Percentiles rank a stretch among this genome's conserved stretches.
phyloP scores from a whole-genome alignment of 306 rosid genomes.

The Prunus dulcis region DNA sequence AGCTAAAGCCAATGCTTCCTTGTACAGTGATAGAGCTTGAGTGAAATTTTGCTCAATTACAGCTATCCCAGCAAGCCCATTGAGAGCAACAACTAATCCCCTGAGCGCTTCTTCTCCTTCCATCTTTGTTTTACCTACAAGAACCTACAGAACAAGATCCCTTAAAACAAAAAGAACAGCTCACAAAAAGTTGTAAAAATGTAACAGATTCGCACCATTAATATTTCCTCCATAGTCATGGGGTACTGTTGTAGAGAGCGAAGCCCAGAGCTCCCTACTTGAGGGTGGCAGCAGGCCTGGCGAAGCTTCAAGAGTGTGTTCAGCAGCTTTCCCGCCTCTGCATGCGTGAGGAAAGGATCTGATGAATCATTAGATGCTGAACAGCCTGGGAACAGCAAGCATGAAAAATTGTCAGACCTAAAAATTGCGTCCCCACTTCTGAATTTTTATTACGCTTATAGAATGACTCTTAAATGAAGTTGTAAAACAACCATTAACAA shows the following conservation, averaged over 20 bases:
- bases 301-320: conserved; percentile 91
- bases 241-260: conserved; percentile 93
- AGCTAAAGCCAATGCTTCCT: conserved; percentile 71
- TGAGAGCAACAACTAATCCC: conserved; percentile 73
- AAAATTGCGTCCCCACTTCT: conserved; percentile 22
- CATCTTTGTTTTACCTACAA: conserved; percentile 81
- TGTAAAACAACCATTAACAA: conserved; percentile 29
- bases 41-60: conserved; percentile 54
- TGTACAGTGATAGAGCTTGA: conserved; percentile 72
- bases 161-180: conserved; percentile 17
- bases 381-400: conserved; percentile 39
- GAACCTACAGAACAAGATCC: conserved; percentile 61
- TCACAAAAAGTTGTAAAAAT: neutral
- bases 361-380: conserved; percentile 44
- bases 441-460: conserved; percentile 10
- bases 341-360: conserved; percentile 66
- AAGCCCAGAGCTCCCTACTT: conserved; percentile 94
- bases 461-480: conserved; percentile 32
- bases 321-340: conserved; percentile 87
- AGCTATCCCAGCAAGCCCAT: conserved; percentile 86
- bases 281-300: conserved; percentile 99
- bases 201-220: conserved; percentile 52
- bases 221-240: conserved; percentile 96
- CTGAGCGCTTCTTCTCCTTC: conserved; percentile 97
- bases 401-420: conserved; percentile 31